Conservation (phyloP, 139 green algal species). For the Micractinium conductrix region DNA sequence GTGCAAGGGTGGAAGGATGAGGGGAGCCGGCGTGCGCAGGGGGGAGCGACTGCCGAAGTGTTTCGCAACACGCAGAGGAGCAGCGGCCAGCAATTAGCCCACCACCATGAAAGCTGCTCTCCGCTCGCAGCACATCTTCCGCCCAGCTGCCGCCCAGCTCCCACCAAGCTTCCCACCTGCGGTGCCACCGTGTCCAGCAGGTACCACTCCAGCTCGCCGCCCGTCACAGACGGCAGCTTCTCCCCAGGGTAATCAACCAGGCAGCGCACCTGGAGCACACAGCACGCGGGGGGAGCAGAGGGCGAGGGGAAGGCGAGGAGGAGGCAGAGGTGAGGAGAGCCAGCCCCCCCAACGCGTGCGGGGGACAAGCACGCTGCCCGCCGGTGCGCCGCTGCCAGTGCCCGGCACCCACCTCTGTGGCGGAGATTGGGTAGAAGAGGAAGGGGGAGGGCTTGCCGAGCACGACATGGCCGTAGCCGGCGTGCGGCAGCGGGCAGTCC, state of each 20-base stretch:
- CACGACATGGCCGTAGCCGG: slow-evolving; percentile 95
- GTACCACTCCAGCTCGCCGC: slow-evolving; percentile 72
- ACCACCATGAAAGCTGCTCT: too few species aligned
- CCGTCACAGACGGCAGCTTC: slow-evolving; percentile 64
- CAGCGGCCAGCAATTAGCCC: not conserved
- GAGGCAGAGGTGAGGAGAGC: not conserved
- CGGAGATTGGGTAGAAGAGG: slow-evolving; percentile 98
- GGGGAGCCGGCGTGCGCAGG: too few species aligned
- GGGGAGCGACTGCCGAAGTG: too few species aligned
- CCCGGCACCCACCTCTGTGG: slow-evolving; percentile 68
- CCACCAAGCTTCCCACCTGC: too few species aligned
- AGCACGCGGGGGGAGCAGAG: slow-evolving; percentile 86
- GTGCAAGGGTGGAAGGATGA: not conserved
- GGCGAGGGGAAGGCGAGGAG: not conserved
- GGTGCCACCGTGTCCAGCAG: slow-evolving; percentile 60
- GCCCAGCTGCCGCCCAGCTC: too few species aligned
- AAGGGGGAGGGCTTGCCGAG: slow-evolving; percentile 94
- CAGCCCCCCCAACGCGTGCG: not conserved
- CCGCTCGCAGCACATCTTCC: too few species aligned
- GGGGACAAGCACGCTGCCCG: not conserved
- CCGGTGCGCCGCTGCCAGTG: not conserved
- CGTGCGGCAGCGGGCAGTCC: slow-evolving; percentile 73
- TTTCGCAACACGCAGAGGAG: too few species aligned
- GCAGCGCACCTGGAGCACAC: slow-evolving; percentile 84
- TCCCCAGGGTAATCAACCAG: slow-evolving; percentile 89